These are phyloP conservation scores for Begonia masoniana DNA, from an alignment of 306 rosid species.

Conservation along the genomic window DNA sequence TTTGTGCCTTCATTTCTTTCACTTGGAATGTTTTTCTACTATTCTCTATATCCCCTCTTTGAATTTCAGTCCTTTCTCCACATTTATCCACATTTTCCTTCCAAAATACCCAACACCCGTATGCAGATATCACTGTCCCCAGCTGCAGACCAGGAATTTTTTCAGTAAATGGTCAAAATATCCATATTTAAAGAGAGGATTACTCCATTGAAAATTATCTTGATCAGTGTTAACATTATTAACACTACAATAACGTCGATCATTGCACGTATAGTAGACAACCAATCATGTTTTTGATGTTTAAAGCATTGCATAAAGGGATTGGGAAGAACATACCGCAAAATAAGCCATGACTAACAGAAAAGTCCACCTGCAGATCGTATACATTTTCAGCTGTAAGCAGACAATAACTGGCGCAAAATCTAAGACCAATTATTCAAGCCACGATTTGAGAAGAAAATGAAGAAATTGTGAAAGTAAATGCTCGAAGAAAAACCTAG, in stretches of 20 bases:
- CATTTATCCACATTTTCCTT: background rate
- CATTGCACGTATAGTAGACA: too few relatives aligned
- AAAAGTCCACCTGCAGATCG: constrained; percentile 74
- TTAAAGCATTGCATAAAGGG: too few relatives aligned
- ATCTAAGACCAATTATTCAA: background rate
- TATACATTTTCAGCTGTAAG: constrained; percentile 1
- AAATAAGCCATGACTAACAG: constrained; percentile 55
- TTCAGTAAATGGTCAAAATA: too few relatives aligned
- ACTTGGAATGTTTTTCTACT: background rate
- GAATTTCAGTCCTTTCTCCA: too few relatives aligned
- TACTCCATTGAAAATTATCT: too few relatives aligned
- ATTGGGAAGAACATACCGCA: constrained; percentile 30
- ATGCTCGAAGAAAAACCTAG: too few relatives aligned
- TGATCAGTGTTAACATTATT: too few relatives aligned
- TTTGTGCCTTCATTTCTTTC: background rate
- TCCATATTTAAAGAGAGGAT: too few relatives aligned
- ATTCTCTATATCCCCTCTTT: background rate
- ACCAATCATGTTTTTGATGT: too few relatives aligned
- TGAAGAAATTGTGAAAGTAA: too few relatives aligned
- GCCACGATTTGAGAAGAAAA: too few relatives aligned
- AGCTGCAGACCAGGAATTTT: background rate
- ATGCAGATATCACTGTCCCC: constrained; percentile 41
- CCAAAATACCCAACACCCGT: constrained; percentile 15
- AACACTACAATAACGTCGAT: too few relatives aligned
- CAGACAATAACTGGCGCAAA: background rate